Conservation (phyloP, 2,329 filamentous ascomycete species). For the Stagonosporopsis tanaceti region DNA sequence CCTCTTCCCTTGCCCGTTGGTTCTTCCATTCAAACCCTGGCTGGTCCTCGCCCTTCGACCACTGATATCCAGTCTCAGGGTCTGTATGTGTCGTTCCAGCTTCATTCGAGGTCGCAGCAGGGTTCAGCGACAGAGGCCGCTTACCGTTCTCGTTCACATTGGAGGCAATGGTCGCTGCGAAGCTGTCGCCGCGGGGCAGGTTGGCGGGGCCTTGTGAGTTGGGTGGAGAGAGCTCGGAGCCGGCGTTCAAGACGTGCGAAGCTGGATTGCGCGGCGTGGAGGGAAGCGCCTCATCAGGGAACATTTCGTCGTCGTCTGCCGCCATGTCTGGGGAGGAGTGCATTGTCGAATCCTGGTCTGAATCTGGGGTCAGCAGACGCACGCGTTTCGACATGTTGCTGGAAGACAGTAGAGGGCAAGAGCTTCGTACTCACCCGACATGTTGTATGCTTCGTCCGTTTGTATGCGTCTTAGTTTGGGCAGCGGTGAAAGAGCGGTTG, state of each 20-base stretch:
- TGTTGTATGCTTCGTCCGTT: background rate
- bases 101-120: conserved; percentile 20
- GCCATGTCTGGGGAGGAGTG: conserved; percentile 51
- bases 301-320: conserved; percentile 52
- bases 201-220: conserved; percentile 56
- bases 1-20: conserved; percentile 47
- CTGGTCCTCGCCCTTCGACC: conserved; percentile 47
- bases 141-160: conserved; percentile 51
- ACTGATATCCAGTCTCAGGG: conserved; percentile 47
- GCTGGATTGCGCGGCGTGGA: conserved; percentile 53
- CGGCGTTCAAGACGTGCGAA: conserved; percentile 34
- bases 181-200: conserved; percentile 33
- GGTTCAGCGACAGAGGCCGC: conserved; percentile 35
- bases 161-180: conserved; percentile 28
- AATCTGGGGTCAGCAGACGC: conserved; percentile 23
- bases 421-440: conserved; percentile 11
- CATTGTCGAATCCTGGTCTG: conserved; percentile 66
- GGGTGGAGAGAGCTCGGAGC: conserved; percentile 63
- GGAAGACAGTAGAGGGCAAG: background rate
- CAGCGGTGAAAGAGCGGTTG: conserved; percentile 3
- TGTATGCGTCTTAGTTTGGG: background rate
- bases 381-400: conserved; percentile 24
- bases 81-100: conserved; percentile 23
- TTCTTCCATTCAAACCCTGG: conserved; percentile 52
- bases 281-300: conserved; percentile 54